These are phyloP conservation scores for Cicer chorassanicum DNA, from an alignment of 306 rosid genomes.

Conservation along the genomic window DNA sequence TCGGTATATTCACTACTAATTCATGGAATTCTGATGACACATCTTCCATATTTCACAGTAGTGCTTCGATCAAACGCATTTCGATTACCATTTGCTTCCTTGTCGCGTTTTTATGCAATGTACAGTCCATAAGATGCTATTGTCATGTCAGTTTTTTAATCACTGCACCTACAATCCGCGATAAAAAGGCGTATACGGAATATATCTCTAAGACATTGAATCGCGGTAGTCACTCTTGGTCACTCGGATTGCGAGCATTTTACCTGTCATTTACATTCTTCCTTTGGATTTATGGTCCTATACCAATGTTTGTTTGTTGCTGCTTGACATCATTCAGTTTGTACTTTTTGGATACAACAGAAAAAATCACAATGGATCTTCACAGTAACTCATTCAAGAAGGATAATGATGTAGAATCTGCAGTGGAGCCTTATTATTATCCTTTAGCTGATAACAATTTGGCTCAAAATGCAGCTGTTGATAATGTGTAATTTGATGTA, in stretches of 20 bases:
- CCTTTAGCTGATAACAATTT: constrained; percentile 22
- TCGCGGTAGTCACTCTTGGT: constrained; percentile 77
- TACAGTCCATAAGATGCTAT: constrained; percentile 83
- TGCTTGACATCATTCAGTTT: constrained; percentile 60
- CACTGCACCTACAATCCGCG: constrained; percentile 73
- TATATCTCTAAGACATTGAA: constrained; percentile 69
- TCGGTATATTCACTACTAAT: constrained; percentile 71
- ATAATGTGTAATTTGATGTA: constrained; percentile 15
- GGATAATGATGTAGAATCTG: constrained; percentile 56
- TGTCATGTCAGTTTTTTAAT: constrained; percentile 84
- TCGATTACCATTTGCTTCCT: constrained; percentile 78
- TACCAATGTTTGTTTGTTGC: constrained; percentile 78
- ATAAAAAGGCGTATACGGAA: constrained; percentile 52
- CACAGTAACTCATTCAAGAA: constrained; percentile 58
- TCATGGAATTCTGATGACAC: constrained; percentile 47
- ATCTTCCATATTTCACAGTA: constrained; percentile 34
- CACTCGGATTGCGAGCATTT: constrained; percentile 81
- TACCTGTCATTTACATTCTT: constrained; percentile 83
- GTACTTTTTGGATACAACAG: constrained; percentile 81
- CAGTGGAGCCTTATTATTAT: constrained; percentile 32
- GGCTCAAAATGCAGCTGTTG: constrained; percentile 8
- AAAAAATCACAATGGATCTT: constrained; percentile 65
- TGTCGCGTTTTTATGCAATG: constrained; percentile 82
- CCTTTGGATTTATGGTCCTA: constrained; percentile 90
- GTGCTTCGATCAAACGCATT: constrained; percentile 62